These are phyloP conservation scores for Paspalum notatum DNA, from an alignment of 176 grass and related monocot genomes.

Conservation along the genomic window DNA sequence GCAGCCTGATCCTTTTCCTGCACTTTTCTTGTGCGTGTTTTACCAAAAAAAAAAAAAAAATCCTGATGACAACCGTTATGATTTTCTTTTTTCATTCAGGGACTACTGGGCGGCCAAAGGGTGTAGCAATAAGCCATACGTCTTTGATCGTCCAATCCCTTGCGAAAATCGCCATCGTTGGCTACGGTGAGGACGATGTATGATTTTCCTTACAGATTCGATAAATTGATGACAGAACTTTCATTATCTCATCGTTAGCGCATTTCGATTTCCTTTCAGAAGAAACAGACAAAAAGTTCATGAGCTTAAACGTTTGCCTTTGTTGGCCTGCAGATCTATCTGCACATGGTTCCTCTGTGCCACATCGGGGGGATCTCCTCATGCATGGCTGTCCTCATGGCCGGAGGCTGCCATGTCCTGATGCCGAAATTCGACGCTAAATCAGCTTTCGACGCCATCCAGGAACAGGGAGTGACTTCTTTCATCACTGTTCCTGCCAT, in stretches of 20 bases:
- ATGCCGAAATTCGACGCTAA: slow-evolving; percentile 76
- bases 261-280: background rate
- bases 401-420: slow-evolving; percentile 71
- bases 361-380: slow-evolving; percentile 94
- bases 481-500: slow-evolving; percentile 91
- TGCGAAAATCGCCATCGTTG: slow-evolving; percentile 81
- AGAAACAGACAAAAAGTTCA: background rate
- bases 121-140: slow-evolving; percentile 77
- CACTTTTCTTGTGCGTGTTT: background rate
- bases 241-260: background rate
- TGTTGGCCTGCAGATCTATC: slow-evolving; percentile 63
- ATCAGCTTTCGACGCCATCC: slow-evolving; percentile 52
- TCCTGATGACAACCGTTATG: background rate
- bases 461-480: slow-evolving; percentile 65
- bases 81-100: slow-evolving; percentile 41
- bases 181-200: slow-evolving; percentile 93
- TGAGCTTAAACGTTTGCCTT: background rate
- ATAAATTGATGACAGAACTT: background rate
- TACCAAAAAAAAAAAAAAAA: too few species aligned
- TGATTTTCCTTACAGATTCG: slow-evolving; percentile 46
- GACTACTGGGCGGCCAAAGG: slow-evolving; percentile 81
- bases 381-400: slow-evolving; percentile 73
- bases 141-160: slow-evolving; percentile 89
- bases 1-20: background rate
- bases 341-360: slow-evolving; percentile 78